Evolutionary conservation across 2,329 filamentous ascomycete species (phyloP), one percentile per base, ranked within the genome.

Genomic region (Colletotrichum australisinense): DNA sequence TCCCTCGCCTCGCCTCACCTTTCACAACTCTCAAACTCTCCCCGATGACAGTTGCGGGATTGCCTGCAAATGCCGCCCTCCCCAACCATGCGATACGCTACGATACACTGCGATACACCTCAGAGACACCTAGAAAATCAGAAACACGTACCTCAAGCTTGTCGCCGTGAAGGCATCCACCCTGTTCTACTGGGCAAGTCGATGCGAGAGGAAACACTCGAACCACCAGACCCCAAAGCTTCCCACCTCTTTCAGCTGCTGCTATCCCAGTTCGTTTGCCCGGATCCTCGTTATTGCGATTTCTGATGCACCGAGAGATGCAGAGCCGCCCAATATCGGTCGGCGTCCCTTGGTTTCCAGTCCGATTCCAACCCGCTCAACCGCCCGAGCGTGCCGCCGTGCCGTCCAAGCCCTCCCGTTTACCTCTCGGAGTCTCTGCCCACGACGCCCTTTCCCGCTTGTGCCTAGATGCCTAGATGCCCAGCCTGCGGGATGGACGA

Each of bases 341-440:
- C 65, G 19, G n/a, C 32, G 14, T 42, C 63, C 46, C 63, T 57
- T 53, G 69, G 26, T 42, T 53, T 72, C 46, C 59, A 68, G 42
- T 69, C 53, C 30, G 69, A 58, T 55, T 32, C 22, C 42, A 53
- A 28, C n/a, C 64, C 69, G 69, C 69, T 55, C 52, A 62, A 32
- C 59, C 65, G 53, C 66, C 66, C 53, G 59, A 69, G 65, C 69
- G 58, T 72, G 69, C 69, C 69, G 69, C 58, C 19, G 58, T 72
- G 64, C 69, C 69, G 58, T 58, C 65, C 58, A 72, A 72, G 69
- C 69, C 69, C 66, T 58, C 38, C 38, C 42, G 66, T 24, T 30
- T 19, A 30, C n/a, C 14, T 53, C 35, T 64, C 52, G 38, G 32
- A 38, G 49, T 28, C 35, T 12, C 24, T 60, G 28, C 53, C 53